Conservation (phyloP, 1,139 yeast species). For the Sugiyamaella grinbergsii region DNA sequence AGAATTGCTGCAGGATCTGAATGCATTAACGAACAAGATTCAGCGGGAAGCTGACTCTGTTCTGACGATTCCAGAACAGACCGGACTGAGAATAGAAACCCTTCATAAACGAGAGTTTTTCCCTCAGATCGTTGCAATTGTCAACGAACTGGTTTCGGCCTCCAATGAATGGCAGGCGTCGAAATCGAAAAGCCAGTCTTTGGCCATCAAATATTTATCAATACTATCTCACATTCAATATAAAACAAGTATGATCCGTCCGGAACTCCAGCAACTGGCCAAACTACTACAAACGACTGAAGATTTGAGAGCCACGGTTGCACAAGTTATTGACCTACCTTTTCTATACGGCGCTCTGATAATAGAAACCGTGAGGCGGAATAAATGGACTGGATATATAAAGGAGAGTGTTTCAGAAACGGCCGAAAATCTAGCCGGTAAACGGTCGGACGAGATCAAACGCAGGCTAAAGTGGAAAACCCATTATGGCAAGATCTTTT, state of each 20-base stretch:
- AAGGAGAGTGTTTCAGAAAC: conserved; percentile 54
- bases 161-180: conserved; percentile 25
- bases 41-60: conserved; percentile 37
- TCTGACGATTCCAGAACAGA: conserved; percentile 30
- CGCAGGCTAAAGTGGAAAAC: conserved; percentile 65
- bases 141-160: conserved; percentile 32
- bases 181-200: conserved; percentile 28
- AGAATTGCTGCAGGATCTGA: conserved; percentile 36
- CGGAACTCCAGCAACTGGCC: conserved; percentile 38
- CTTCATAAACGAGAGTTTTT: conserved; percentile 35
- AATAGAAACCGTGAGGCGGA: conserved; percentile 68
- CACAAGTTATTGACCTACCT: conserved; percentile 72
- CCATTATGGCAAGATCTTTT: conserved; percentile 26
- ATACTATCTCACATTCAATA: conserved; percentile 40
- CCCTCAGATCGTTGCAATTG: conserved; percentile 31
- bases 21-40: conserved; percentile 35
- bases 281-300: conserved; percentile 46
- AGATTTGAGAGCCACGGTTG: conserved; percentile 48
- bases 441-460: conserved; percentile 60
- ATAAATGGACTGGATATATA: conserved; percentile 64
- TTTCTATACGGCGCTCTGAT: conserved; percentile 74
- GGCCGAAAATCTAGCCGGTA: conserved; percentile 59
- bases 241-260: conserved; percentile 37
- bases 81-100: conserved; percentile 7
- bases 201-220: conserved; percentile 30